A percentile compares a stretch with the other conserved stretches of the same genome.
Evolutionary conservation across 352 stramenopile genomes (phyloP).

Genomic region (Globisporangium parvum): DNA sequence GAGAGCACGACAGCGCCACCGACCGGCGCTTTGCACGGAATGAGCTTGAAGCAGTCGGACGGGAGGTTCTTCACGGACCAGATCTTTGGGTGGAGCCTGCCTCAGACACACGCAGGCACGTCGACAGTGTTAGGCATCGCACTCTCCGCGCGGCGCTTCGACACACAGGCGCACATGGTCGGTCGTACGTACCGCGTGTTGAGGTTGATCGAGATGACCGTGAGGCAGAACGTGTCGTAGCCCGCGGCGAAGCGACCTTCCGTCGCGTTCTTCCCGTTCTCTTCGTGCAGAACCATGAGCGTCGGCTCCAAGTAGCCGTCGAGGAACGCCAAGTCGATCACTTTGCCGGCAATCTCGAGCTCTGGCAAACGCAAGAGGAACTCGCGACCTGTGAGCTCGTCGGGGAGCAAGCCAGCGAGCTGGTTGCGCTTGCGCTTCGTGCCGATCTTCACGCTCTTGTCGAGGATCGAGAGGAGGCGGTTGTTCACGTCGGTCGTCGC

Average conservation of each 20-base stretch:
- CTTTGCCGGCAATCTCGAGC: constrained; percentile 68
- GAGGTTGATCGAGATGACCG: constrained; percentile 85
- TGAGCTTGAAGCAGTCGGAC: constrained; percentile 69
- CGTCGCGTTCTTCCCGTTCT: constrained; percentile 72
- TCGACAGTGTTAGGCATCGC: background rate
- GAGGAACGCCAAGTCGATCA: constrained; percentile 78
- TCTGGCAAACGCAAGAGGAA: constrained; percentile 72
- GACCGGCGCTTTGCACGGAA: constrained; percentile 64
- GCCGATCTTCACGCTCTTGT: constrained; percentile 81
- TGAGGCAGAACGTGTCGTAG: constrained; percentile 80
- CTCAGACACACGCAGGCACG: background rate
- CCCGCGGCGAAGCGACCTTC: constrained; percentile 58
- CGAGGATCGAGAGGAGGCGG: constrained; percentile 51
- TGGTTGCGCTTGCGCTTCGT: constrained; percentile 69
- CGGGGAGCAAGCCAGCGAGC: constrained; percentile 55
- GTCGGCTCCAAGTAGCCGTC: constrained; percentile 84
- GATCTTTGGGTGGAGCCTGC: constrained; percentile 75
- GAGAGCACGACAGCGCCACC: constrained; percentile 73
- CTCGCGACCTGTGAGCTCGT: constrained; percentile 65
- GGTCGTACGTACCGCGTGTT: constrained; percentile 67
- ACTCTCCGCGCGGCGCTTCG: no score
- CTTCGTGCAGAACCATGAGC: constrained; percentile 82
- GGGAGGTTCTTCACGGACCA: constrained; percentile 80
- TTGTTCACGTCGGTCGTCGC: constrained; percentile 61
- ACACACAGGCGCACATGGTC: constrained; percentile 1